These are phyloP conservation scores for Tylopilus vinaceipallidus DNA, from an alignment of 768 basidiomycete genomes.

Conservation along the genomic window DNA sequence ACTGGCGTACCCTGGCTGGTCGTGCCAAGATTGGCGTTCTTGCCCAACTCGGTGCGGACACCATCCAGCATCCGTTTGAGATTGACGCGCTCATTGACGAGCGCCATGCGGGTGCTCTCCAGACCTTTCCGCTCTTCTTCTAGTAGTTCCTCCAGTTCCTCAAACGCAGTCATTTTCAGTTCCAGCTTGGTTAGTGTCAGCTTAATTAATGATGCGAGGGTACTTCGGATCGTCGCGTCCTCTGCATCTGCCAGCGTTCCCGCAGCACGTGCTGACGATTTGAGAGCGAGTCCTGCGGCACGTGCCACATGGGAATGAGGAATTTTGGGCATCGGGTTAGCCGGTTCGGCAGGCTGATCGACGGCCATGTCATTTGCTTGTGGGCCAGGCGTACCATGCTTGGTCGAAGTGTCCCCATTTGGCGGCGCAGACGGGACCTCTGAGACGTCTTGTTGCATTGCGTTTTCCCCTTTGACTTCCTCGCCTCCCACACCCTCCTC, in stretches of 20 bases:
- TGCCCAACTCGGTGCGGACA: constrained; percentile 62
- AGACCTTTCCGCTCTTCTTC: constrained; percentile 87
- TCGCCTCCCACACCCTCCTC: constrained; percentile 34
- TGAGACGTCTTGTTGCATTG: constrained; percentile 33
- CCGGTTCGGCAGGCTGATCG: constrained; percentile 34
- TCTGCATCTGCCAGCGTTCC: constrained; percentile 77
- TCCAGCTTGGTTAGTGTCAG: constrained; percentile 86
- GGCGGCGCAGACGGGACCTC: constrained; percentile 6
- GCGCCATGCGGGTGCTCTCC: constrained; percentile 76
- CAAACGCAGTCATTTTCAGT: constrained; percentile 92
- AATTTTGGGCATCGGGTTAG: constrained; percentile 38
- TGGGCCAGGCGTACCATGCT: constrained; percentile 13
- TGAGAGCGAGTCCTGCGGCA: constrained; percentile 85
- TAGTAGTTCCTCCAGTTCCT: constrained; percentile 86
- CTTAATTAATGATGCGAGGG: constrained; percentile 83
- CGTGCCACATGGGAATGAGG: constrained; percentile 76
- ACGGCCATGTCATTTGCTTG: constrained; percentile 46
- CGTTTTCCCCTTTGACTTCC: constrained; percentile 44
- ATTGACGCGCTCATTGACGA: constrained; percentile 76
- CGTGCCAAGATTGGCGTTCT: constrained; percentile 50
- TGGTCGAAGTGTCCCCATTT: constrained; percentile 16
- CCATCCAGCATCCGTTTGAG: constrained; percentile 71
- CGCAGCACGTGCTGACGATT: constrained; percentile 86
- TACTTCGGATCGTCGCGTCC: constrained; percentile 72
- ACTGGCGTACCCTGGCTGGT: constrained; percentile 60